Base-by-base conservation (phyloP, 139 green algal genomes). In the Tetraselmis striata region DNA sequence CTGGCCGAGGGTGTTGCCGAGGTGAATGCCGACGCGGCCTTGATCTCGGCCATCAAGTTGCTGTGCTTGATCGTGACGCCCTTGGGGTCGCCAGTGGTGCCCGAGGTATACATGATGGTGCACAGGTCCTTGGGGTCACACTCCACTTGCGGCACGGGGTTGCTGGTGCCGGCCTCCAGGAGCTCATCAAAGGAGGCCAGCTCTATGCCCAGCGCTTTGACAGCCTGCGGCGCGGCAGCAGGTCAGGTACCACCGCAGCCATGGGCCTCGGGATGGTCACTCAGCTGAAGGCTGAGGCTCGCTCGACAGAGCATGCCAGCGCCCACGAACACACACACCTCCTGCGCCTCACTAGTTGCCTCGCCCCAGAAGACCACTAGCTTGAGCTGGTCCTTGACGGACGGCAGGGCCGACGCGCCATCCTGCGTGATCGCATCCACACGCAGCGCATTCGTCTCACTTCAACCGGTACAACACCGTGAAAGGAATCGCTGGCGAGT, bases 51-150 rank as follows among this genome's bases (percentile, higher is more conserved):
- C 22, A 96, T 75, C n/a, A 97, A 79, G 25, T 86, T 84, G 1
- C 32, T 31, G 83, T 98, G 95, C 0, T 85, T 93, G 1, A 98
- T 79, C 86, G 94, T 86, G 2, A 98, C 95, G 28, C 95, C 95
- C 90, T 97, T 94, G 85, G 91, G 91, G 84, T 94, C 82, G 29
- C 94, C 95, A 23, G 95, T 97, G 25, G 95, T 98, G 76, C 95
- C 95, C n/a, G 79, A 91, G 18, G 95, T 98, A 91, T 98, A 96
- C 94, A 98, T 98, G 87, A 98, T 97, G 80, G 95, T 98, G 89
- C 90, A 96, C n/a, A 96, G 84, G 88, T 97, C 94, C 29, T 94
- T 83, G 0, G 91, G 77, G 80, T 85, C 88, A n/a, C 95, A 93
- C 24, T 89, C 89, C 29, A 91, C 81, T 25, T 87, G 83, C 29